Conservation (phyloP, 129 eudicot species). For the Flaveria ramosissima region DNA sequence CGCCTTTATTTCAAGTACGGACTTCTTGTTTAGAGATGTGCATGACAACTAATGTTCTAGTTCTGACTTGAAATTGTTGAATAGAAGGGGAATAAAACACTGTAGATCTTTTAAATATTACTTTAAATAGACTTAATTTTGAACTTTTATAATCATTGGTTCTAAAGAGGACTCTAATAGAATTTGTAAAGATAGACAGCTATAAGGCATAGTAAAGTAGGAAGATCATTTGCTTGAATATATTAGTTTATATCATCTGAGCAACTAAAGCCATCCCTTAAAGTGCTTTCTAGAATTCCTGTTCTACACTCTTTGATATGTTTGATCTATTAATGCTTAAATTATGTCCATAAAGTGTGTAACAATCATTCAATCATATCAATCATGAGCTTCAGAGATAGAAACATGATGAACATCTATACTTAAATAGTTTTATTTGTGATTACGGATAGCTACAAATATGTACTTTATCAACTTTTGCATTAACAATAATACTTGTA, state of each 20-base stretch:
- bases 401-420: background rate
- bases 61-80: background rate
- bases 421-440: background rate
- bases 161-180: background rate
- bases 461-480: background rate
- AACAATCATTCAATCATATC: conserved; percentile 4
- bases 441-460: background rate
- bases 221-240: conserved; percentile 9
- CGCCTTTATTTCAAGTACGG: background rate
- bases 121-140: conserved; percentile 1
- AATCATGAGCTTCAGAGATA: background rate
- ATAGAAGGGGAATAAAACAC: background rate
- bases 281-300: background rate
- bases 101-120: background rate
- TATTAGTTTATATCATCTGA: background rate
- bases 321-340: background rate
- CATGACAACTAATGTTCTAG: conserved; percentile 13
- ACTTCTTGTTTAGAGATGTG: background rate
- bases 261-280: conserved; percentile 12
- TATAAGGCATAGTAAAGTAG: conserved; percentile 18
- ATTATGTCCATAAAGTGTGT: conserved; percentile 5
- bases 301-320: background rate
- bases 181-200: conserved; percentile 22
- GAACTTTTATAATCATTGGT: conserved; percentile 3
- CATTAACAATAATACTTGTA: background rate